These are phyloP conservation scores for Dictyostelium firmibasis DNA, from an alignment of 78 protist genomes.

Conservation along the genomic window DNA sequence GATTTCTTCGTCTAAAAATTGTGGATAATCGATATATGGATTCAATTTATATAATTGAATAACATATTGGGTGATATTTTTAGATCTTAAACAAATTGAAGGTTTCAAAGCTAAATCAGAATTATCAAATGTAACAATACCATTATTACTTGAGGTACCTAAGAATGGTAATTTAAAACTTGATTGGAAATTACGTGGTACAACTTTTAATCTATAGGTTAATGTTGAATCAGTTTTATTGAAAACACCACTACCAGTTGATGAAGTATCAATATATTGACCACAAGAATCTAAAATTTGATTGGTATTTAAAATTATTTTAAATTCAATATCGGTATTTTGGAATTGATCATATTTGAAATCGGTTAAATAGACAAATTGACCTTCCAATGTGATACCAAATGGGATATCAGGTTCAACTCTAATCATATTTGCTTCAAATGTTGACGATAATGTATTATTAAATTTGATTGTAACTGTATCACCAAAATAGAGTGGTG, in stretches of 20 bases:
- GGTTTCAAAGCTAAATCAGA: background rate
- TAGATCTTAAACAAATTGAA: constrained; percentile 1
- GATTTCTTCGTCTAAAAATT: constrained; percentile 26
- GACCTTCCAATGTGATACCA: background rate
- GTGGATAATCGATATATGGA: constrained; percentile 42
- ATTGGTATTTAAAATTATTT: background rate
- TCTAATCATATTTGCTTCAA: background rate
- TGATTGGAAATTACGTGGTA: constrained; percentile 6
- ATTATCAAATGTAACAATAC: constrained; percentile 8
- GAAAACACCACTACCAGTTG: background rate
- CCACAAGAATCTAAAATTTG: background rate
- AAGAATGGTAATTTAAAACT: background rate
- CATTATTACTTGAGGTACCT: background rate
- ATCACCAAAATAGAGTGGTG: background rate
- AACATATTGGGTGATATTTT: constrained; percentile 36
- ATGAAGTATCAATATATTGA: background rate
- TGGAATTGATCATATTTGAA: background rate
- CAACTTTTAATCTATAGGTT: background rate
- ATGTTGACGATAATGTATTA: background rate
- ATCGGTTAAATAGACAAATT: background rate
- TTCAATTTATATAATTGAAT: constrained; percentile 56
- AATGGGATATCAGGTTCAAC: constrained; percentile 42
- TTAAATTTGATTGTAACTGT: background rate
- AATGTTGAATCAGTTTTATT: background rate
- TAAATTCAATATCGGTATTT: constrained; percentile 27